Conservation (phyloP, 805 yeast species). For the Scheffersomyces lignosus region DNA sequence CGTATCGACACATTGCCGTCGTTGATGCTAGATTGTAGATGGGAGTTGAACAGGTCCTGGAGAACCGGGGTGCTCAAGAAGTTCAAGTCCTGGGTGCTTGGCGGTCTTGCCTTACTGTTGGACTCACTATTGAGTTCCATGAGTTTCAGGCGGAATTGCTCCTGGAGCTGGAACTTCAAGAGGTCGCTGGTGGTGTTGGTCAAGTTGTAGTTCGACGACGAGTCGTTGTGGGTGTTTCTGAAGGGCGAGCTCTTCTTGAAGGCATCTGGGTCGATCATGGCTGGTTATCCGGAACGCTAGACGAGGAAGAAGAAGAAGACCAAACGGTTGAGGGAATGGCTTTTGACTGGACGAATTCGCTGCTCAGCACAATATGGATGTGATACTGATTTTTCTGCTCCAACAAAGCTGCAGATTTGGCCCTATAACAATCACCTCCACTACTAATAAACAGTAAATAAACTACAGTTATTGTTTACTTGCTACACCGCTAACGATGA, state of each 20-base stretch:
- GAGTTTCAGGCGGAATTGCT: slow-evolving; percentile 31
- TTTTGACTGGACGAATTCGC: slow-evolving; percentile 1
- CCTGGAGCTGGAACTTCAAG: slow-evolving; percentile 44
- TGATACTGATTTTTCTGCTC: too few species aligned
- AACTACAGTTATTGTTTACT: too few species aligned
- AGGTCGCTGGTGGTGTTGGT: slow-evolving; percentile 43
- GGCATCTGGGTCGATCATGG: slow-evolving; percentile 40
- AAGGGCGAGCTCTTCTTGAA: slow-evolving; percentile 40
- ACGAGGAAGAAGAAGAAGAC: background rate
- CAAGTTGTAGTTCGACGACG: slow-evolving; percentile 28
- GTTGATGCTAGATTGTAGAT: slow-evolving; percentile 33
- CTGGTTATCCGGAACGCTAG: background rate
- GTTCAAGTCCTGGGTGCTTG: slow-evolving; percentile 3
- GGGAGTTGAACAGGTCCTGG: slow-evolving; percentile 32
- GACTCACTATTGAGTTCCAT: slow-evolving; percentile 9
- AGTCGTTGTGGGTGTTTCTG: slow-evolving; percentile 25
- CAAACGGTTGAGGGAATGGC: slow-evolving; percentile 19
- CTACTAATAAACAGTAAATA: too few species aligned
- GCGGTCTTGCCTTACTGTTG: slow-evolving; percentile 2
- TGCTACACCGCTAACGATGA: too few species aligned
- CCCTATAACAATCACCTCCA: too few species aligned
- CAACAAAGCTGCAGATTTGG: too few species aligned
- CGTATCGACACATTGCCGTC: slow-evolving; percentile 17
- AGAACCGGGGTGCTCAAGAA: slow-evolving; percentile 22
- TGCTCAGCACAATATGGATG: background rate